phyloP scores from a whole-genome alignment of 371 early-diverging fungal genomes.

The Umbelopsis sp. region DNA sequence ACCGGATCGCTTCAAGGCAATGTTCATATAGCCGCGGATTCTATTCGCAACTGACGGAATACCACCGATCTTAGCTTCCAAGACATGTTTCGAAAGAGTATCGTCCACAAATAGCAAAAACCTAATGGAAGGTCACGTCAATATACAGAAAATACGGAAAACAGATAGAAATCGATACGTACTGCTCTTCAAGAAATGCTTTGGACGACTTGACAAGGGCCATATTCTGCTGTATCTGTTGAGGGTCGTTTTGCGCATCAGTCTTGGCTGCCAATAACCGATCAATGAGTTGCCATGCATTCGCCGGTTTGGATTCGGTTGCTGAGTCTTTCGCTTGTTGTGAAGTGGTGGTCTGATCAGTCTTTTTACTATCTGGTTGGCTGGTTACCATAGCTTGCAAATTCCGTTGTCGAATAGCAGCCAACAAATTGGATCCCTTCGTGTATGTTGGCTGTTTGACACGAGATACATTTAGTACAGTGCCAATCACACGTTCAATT shows the following conservation, averaged over 20 bases:
- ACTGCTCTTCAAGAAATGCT: conserved; percentile 27
- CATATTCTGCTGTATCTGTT: background rate
- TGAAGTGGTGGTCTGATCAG: conserved; percentile 4
- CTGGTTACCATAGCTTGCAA: background rate
- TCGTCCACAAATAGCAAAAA: conserved; percentile 20
- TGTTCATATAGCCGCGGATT: conserved; percentile 68
- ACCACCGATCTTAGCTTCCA: conserved; percentile 72
- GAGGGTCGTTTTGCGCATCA: background rate
- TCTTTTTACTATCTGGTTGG: conserved; percentile 18
- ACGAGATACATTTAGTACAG: too few relatives aligned
- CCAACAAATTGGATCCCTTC: conserved; percentile 3
- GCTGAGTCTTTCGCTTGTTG: background rate
- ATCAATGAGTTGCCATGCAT: conserved; percentile 24
- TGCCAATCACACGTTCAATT: too few relatives aligned
- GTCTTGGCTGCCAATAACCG: conserved; percentile 15
- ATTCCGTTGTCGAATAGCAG: conserved; percentile 7
- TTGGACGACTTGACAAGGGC: conserved; percentile 19
- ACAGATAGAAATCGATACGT: background rate
- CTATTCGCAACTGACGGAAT: conserved; percentile 65
- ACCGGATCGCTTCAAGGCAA: conserved; percentile 58
- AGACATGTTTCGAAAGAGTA: conserved; percentile 21
- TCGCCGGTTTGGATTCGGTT: background rate
- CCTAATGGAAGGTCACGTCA: conserved; percentile 4
- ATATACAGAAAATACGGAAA: background rate
- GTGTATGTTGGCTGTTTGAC: background rate